Evolutionary conservation across 257 asterid genomes (phyloP).

Genomic region (Anisodus tanguticus): DNA sequence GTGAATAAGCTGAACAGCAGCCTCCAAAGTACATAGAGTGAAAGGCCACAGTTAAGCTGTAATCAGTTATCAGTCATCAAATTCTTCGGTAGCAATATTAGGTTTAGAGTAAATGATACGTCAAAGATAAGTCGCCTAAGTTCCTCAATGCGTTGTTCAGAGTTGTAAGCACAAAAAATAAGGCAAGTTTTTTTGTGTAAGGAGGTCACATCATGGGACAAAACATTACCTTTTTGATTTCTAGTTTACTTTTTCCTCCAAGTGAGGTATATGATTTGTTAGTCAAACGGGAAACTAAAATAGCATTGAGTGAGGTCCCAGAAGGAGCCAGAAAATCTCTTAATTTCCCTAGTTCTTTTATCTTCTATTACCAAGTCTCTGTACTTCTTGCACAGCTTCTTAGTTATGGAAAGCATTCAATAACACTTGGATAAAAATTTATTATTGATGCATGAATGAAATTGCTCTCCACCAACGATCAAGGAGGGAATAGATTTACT

Average conservation of each 20-base stretch:
- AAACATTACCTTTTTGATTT: background rate
- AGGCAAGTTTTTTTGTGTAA: background rate
- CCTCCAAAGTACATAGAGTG: background rate
- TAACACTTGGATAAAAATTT: background rate
- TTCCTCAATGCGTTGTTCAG: background rate
- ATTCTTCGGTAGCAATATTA: constrained; percentile 11
- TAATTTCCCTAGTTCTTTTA: background rate
- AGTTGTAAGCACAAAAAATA: background rate
- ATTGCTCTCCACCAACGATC: background rate
- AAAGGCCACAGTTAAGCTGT: background rate
- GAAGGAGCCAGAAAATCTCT: background rate
- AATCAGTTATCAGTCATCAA: constrained; percentile 10
- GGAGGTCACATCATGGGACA: constrained; percentile 8
- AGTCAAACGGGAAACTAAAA: background rate
- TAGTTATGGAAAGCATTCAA: constrained; percentile 15
- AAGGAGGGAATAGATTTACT: background rate
- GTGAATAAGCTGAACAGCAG: background rate
- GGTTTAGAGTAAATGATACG: background rate
- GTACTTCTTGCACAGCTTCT: background rate
- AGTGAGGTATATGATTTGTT: background rate
- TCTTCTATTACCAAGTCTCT: background rate
- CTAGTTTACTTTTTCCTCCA: background rate
- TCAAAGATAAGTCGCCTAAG: background rate
- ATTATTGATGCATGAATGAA: background rate
- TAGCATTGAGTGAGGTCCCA: background rate